Evolutionary conservation across 148 eudicot genomes (phyloP), one percentile per base, ranked within the genome.

Genomic region (Heliosperma pusillum): DNA sequence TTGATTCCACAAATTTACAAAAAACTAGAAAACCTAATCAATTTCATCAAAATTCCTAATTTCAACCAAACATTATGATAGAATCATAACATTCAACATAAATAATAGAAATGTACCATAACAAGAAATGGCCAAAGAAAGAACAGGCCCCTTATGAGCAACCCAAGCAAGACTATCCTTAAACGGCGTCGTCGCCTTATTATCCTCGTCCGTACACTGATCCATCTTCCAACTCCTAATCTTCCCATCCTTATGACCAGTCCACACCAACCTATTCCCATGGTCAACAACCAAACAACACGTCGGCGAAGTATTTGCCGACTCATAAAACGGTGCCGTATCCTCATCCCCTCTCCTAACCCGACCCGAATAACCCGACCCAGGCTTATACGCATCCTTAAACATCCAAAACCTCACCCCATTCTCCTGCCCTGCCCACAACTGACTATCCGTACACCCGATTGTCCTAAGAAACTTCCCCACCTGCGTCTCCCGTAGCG

Each of bases 361-460:
- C 58, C 90, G 80, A 22, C 91, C 94, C 0, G 91, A 88, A 9
- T 78, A 74, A n/a, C 99, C 99, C 0, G 57, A 33, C 58, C 99
- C 99, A 0, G 89, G 77, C 78, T 87, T 84, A 42, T 86, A 92
- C 52, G 87, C 84, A 45, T 95, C 91, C 3, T 64, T 16, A 30
- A 87, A 77, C 12, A 84, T 82, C 99, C 99, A 95, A 52, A 86
- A 91, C 73, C 99, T 77, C 12, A 95, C 90, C 50, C 99, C 99
- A 11, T 85, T 82, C 80, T 95, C 99, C 70, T 89, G 97, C 10
- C 99, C 99, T 0, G 92, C 99, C 99, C 99, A 95, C 26, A 95
- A 69, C 77, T 95, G 92, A 0, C 81, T 87, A n/a, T 89, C 93
- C 40, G 99, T 95, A 45, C 97, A 85, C 15, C 84, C 93, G 45